Conservation (phyloP, 306 rosid species). For the Glycyrrhiza uralensis region DNA sequence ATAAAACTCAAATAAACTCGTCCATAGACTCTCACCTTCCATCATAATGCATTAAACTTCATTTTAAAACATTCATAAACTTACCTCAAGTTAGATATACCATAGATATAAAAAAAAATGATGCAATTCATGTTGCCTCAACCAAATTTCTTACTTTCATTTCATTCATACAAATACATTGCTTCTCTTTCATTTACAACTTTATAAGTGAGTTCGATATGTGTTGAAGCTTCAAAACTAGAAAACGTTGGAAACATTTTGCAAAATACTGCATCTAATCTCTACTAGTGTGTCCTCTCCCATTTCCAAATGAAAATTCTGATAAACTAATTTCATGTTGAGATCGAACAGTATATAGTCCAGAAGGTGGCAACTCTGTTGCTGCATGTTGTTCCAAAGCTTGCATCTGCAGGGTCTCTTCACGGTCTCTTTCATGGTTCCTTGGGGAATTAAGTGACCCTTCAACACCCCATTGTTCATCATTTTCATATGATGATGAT, state of each 20-base stretch:
- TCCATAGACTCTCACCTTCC: too few relatives aligned
- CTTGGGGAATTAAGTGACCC: constrained; percentile 31
- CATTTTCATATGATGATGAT: constrained; percentile 13
- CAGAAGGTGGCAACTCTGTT: not conserved
- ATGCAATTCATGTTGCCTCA: not conserved
- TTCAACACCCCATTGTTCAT: constrained; percentile 35
- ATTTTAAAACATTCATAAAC: too few relatives aligned
- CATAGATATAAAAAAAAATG: too few relatives aligned
- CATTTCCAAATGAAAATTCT: constrained; percentile 43
- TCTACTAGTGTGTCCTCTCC: not conserved
- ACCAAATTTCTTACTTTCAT: not conserved
- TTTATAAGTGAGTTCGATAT: not conserved
- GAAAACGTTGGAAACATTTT: not conserved
- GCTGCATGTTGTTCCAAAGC: not conserved
- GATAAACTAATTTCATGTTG: constrained; percentile 39
- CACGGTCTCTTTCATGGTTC: not conserved
- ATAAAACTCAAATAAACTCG: too few relatives aligned
- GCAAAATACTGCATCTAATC: not conserved
- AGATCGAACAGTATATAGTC: not conserved
- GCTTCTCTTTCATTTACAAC: not conserved
- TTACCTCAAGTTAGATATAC: too few relatives aligned
- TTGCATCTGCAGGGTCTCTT: not conserved
- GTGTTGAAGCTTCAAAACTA: not conserved
- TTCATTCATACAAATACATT: not conserved
- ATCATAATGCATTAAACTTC: too few relatives aligned